Percentiles rank a stretch among this genome's conserved stretches.
These are phyloP conservation scores for Arthonia radiata DNA, from an alignment of 495 filamentous ascomycete species.

Conservation along the genomic window DNA sequence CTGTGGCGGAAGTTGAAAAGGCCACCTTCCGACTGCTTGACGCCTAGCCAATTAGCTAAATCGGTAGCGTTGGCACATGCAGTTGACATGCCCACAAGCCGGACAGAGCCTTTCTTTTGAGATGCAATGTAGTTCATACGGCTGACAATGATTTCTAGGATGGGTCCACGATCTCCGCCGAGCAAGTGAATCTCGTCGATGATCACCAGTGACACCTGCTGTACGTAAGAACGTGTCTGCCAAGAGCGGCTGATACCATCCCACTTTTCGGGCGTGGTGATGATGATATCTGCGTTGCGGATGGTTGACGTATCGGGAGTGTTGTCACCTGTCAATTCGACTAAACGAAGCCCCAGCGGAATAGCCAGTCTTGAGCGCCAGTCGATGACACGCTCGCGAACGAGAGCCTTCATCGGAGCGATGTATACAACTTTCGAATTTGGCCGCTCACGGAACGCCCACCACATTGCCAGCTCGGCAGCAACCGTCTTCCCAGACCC, in stretches of 20 bases:
- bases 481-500: slow-evolving; percentile 95
- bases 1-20: slow-evolving; percentile 96
- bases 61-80: slow-evolving; percentile 92
- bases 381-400: slow-evolving; percentile 87
- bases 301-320: slow-evolving; percentile 92
- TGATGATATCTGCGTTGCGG: slow-evolving; percentile 85
- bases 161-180: slow-evolving; percentile 84
- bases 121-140: slow-evolving; percentile 98
- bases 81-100: slow-evolving; percentile 92
- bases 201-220: slow-evolving; percentile 84
- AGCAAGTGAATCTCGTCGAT: slow-evolving; percentile 97
- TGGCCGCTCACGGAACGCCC: slow-evolving; percentile 88
- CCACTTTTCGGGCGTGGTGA: slow-evolving; percentile 98
- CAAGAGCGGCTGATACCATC: slow-evolving; percentile 96
- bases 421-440: slow-evolving; percentile 98
- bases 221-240: slow-evolving; percentile 90
- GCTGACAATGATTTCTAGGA: slow-evolving; percentile 96
- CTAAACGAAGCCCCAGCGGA: slow-evolving; percentile 70
- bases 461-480: slow-evolving; percentile 98
- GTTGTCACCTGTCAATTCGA: slow-evolving; percentile 95
- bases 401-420: slow-evolving; percentile 95
- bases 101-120: slow-evolving; percentile 64
- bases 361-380: slow-evolving; percentile 67
- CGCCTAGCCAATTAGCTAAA: slow-evolving; percentile 87
- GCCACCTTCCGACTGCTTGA: slow-evolving; percentile 90